Evolutionary conservation across 345 rosid genomes (phyloP), one percentile per base, ranked within the genome.

Genomic region (Camelina sativa): DNA sequence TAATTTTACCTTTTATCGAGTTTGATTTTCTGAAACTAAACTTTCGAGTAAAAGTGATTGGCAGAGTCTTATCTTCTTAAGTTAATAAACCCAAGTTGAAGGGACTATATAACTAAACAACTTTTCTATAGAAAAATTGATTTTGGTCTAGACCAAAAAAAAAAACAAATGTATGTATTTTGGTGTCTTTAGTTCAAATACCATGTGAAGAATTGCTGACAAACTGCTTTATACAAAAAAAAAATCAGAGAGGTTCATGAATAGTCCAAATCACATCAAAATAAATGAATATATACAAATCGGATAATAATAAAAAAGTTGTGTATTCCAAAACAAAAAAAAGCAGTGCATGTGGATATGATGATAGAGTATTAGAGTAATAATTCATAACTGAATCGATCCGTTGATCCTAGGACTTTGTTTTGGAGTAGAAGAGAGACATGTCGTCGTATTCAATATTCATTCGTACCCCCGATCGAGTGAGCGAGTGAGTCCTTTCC

Each of bases 171-270:
- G 15, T 6, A 54, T 11, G 16, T 38, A 11, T 40, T 56, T 34
- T 20, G 10, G 80, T 71, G 76, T 71, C 80, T 77, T 65, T 57
- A 48, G 72, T 70, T 56, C 4, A 56, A 47, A 28, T 1, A 44
- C 28, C 80, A 77, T 77, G 80, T 77, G 80, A 48, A 40, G 58
- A 71, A 65, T 76, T 40, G 62, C 80, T 65, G 76, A 77, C 80
- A 77, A 77, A 77, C 54, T 77, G 72, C 80, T 71, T 57, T 50
- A 48, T 38, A 64, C 65, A 57, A 32, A 32, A 57, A 48, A 69
- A 69, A 61, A 52, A n/a, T 62, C 52, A 76, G 65, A 76, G 65
- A 76, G 65, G 70, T 76, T 69, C 75, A 69, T 62, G 70, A 62
- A 76, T 69, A 62, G 75, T 76, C 80, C 57, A 57, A 62, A 69